Conservation (phyloP, 805 yeast species). For the Ascoidea rubescens region DNA sequence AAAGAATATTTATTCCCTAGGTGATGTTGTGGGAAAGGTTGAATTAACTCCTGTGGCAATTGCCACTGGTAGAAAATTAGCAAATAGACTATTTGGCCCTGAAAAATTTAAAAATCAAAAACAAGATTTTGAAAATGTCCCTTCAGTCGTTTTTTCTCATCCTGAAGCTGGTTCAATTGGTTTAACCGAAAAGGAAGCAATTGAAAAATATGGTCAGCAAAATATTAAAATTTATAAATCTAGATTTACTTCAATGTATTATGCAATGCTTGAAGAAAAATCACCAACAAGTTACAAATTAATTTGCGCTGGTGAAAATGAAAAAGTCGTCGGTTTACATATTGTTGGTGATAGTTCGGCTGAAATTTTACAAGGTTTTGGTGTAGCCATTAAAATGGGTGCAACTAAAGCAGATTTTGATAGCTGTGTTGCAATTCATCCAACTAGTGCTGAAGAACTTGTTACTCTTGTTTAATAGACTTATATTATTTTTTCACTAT, state of each 20-base stretch:
- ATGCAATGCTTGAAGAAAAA: conserved; percentile 71
- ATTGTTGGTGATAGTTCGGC: conserved; percentile 82
- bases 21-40: conserved; percentile 87
- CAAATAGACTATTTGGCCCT: conserved; percentile 87
- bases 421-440: conserved; percentile 94
- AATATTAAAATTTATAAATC: conserved; percentile 73
- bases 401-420: conserved; percentile 96
- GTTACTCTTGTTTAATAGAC: conserved; percentile 53
- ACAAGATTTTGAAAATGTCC: conserved; percentile 76
- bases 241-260: conserved; percentile 83
- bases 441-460: conserved; percentile 95
- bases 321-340: conserved; percentile 92
- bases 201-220: conserved; percentile 63
- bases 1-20: conserved; percentile 65
- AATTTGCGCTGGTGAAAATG: conserved; percentile 63
- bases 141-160: conserved; percentile 94
- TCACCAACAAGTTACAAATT: conserved; percentile 81
- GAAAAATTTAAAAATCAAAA: conserved; percentile 54
- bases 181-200: conserved; percentile 65
- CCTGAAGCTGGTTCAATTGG: conserved; percentile 98
- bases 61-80: conserved; percentile 91
- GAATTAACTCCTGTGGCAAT: conserved; percentile 98
- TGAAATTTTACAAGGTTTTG: conserved; percentile 95
- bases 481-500: background rate
- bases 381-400: conserved; percentile 98